Evolutionary conservation across 1,284 basidiomycete genomes (phyloP).

Genomic region (Takashimella tepidaria): DNA sequence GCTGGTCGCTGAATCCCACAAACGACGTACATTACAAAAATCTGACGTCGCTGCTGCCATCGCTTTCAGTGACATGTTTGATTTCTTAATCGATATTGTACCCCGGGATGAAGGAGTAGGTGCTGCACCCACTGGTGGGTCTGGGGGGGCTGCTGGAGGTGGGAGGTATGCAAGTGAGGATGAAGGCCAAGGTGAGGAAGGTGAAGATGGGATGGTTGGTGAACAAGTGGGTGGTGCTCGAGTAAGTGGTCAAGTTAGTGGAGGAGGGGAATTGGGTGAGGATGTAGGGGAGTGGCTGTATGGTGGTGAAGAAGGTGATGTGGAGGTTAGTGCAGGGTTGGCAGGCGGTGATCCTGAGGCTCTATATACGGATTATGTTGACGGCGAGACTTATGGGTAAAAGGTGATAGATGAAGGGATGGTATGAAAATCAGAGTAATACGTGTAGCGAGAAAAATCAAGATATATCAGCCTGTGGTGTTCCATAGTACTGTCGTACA

Average conservation of each 20-base stretch:
- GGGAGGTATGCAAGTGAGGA: not conserved
- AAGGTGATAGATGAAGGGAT: not conserved
- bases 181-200: not conserved
- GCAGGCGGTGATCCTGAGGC: conserved; percentile 7
- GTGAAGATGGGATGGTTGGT: not conserved
- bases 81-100: conserved; percentile 87
- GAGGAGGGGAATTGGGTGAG: not conserved
- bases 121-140: not conserved
- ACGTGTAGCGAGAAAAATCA: too few relatives aligned
- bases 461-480: too few relatives aligned
- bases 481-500: too few relatives aligned
- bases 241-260: not conserved
- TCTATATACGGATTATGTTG: conserved; percentile 19
- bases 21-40: conserved; percentile 81
- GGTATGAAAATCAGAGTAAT: too few relatives aligned
- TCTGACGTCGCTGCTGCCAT: conserved; percentile 86
- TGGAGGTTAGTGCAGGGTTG: not conserved
- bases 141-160: not conserved
- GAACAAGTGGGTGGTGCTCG: too few relatives aligned
- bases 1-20: conserved; percentile 87
- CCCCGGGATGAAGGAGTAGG: conserved; percentile 63
- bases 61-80: conserved; percentile 83
- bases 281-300: conserved; percentile 1
- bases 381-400: conserved; percentile 14
- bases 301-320: conserved; percentile 2